Conservation (phyloP, 345 rosid genomes). For the Murraya paniculata region DNA sequence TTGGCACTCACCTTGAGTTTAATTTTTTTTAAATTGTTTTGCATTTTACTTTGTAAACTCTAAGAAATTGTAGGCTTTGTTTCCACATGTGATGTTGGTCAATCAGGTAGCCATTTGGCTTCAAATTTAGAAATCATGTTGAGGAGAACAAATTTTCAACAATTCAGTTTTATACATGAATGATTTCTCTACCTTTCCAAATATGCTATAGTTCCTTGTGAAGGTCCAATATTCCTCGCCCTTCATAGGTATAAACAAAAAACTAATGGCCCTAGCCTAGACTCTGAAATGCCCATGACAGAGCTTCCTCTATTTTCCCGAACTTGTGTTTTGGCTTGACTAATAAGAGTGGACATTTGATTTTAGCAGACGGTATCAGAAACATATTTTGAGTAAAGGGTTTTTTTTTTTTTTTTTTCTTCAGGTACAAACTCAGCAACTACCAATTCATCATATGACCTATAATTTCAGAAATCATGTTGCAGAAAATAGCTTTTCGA, state of each 20-base stretch:
- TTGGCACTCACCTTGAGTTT: not conserved
- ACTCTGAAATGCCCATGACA: too few relatives aligned
- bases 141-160: not conserved
- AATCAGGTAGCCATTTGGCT: not conserved
- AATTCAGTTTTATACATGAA: not conserved
- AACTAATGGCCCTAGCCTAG: too few relatives aligned
- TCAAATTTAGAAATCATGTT: not conserved
- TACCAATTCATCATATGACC: not conserved
- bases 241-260: too few relatives aligned
- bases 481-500: not conserved
- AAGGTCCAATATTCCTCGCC: too few relatives aligned
- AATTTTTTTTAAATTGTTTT: not conserved
- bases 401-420: not conserved
- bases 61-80: not conserved
- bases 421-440: slow-evolving; percentile 6
- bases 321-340: too few relatives aligned
- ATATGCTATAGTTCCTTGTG: too few relatives aligned
- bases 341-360: too few relatives aligned
- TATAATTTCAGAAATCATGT: not conserved
- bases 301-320: too few relatives aligned
- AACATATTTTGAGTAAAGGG: not conserved
- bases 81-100: not conserved
- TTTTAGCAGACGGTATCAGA: too few relatives aligned
- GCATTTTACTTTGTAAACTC: not conserved
- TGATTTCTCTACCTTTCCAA: too few relatives aligned